Percentiles rank a stretch among this genome's conserved stretches.
These are phyloP conservation scores for Lachancea nothofagi DNA, from an alignment of 805 yeast species.

Conservation along the genomic window DNA sequence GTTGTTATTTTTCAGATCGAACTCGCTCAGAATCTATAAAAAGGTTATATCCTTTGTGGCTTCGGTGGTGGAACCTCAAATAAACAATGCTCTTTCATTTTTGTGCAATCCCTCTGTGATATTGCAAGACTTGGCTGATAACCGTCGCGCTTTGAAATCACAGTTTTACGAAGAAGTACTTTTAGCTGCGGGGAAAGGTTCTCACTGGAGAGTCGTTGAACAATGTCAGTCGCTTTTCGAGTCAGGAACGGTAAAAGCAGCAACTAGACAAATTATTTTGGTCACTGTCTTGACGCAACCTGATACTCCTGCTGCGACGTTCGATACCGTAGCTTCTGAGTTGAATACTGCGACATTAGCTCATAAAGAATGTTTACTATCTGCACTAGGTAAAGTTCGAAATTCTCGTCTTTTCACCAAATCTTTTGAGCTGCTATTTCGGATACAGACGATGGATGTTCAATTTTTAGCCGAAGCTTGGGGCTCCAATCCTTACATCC, in stretches of 20 bases:
- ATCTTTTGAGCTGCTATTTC: slow-evolving; percentile 36
- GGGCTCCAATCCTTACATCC: slow-evolving; percentile 38
- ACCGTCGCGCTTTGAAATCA: slow-evolving; percentile 27
- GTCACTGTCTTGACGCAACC: slow-evolving; percentile 39
- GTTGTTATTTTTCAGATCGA: slow-evolving; percentile 8
- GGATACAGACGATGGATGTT: slow-evolving; percentile 48
- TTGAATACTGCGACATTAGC: slow-evolving; percentile 42
- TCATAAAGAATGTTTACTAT: slow-evolving; percentile 48
- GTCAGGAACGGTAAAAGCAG: slow-evolving; percentile 3
- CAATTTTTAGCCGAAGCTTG: slow-evolving; percentile 44
- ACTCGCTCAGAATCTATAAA: slow-evolving; percentile 22
- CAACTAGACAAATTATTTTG: slow-evolving; percentile 36
- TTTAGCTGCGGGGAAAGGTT: slow-evolving; percentile 11
- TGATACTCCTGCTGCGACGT: slow-evolving; percentile 27
- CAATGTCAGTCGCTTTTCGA: slow-evolving; percentile 9
- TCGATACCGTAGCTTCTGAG: slow-evolving; percentile 37
- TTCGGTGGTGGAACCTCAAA: slow-evolving; percentile 46
- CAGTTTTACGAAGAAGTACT: slow-evolving; percentile 25
- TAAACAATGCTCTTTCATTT: slow-evolving; percentile 36
- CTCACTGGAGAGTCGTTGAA: slow-evolving; percentile 11
- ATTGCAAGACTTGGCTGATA: slow-evolving; percentile 29
- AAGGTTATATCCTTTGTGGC: slow-evolving; percentile 18
- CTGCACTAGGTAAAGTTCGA: slow-evolving; percentile 43
- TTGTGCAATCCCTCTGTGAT: slow-evolving; percentile 25
- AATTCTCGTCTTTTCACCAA: slow-evolving; percentile 34